phyloP scores from a whole-genome alignment of 2,329 filamentous ascomycete species.

The Penicillium glabrum region DNA sequence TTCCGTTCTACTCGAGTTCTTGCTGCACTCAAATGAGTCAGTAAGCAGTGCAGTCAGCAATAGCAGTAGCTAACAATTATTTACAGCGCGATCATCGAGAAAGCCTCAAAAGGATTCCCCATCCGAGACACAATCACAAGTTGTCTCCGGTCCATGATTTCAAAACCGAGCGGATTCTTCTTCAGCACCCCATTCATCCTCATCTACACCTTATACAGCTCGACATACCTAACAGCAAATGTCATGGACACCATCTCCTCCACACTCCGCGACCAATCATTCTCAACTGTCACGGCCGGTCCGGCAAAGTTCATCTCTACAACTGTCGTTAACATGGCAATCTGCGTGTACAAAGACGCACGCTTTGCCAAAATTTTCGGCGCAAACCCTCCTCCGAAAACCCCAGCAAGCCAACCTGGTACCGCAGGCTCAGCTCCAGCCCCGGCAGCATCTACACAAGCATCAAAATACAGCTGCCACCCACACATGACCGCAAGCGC shows the following conservation, averaged over 20 bases:
- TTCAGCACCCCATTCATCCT: constrained; percentile 50
- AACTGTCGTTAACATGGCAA: constrained; percentile 75
- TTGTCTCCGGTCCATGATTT: constrained; percentile 41
- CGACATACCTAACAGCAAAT: constrained; percentile 89
- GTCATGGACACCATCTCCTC: constrained; percentile 77
- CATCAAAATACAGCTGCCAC: constrained; percentile 6
- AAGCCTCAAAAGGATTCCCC: constrained; percentile 46
- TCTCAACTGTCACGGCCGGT: constrained; percentile 67
- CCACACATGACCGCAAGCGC: constrained; percentile 22
- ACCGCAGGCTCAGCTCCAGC: background rate
- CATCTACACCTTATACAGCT: constrained; percentile 69
- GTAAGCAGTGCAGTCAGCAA: no score
- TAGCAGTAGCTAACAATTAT: background rate
- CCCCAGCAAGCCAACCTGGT: constrained; percentile 30
- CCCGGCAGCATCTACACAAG: background rate
- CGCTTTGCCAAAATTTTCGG: constrained; percentile 83
- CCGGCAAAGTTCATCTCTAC: constrained; percentile 79
- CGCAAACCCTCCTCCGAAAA: constrained; percentile 48
- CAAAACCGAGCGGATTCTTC: constrained; percentile 45
- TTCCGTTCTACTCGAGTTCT: background rate
- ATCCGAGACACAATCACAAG: constrained; percentile 43
- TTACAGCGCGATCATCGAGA: constrained; percentile 50
- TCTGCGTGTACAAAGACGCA: constrained; percentile 88
- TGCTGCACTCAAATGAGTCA: background rate
- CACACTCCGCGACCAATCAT: constrained; percentile 58